Conservation (phyloP, 2,329 filamentous ascomycete species). For the Scolecobasidium constrictum region DNA sequence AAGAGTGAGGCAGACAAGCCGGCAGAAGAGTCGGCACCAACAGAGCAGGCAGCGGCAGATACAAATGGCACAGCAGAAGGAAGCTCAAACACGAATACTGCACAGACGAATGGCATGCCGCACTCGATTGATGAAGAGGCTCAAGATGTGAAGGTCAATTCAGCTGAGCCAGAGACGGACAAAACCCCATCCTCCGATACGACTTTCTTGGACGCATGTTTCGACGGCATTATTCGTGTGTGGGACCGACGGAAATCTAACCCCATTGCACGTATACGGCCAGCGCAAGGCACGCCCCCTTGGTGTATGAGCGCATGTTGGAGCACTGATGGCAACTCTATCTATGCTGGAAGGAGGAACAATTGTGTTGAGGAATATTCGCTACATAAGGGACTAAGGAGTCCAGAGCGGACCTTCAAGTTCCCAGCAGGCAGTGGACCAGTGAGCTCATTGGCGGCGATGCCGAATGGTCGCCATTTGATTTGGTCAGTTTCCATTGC, state of each 20-base stretch:
- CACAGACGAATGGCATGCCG: conserved; percentile 36
- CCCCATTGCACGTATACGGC: conserved; percentile 69
- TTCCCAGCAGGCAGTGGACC: conserved; percentile 84
- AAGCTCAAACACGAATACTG: neutral
- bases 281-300: conserved; percentile 66
- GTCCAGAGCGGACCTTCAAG: conserved; percentile 68
- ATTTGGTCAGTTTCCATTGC: conserved; percentile 52
- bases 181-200: conserved; percentile 49
- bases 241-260: conserved; percentile 77
- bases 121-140: conserved; percentile 34
- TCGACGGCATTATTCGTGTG: conserved; percentile 79
- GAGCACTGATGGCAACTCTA: conserved; percentile 89
- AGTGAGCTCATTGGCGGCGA: conserved; percentile 76
- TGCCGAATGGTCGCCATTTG: conserved; percentile 87
- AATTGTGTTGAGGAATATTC: conserved; percentile 90
- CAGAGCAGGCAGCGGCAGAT: neutral
- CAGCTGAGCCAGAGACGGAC: conserved; percentile 9
- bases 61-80: conserved; percentile 14
- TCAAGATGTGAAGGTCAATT: conserved; percentile 11
- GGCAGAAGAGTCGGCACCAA: neutral
- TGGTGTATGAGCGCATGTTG: conserved; percentile 98
- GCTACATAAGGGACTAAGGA: conserved; percentile 67
- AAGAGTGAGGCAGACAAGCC: neutral
- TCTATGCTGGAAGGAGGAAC: conserved; percentile 86
- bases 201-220: conserved; percentile 79